phyloP scores from a whole-genome alignment of 352 stramenopile species.

The Pseudoperonospora humuli region DNA sequence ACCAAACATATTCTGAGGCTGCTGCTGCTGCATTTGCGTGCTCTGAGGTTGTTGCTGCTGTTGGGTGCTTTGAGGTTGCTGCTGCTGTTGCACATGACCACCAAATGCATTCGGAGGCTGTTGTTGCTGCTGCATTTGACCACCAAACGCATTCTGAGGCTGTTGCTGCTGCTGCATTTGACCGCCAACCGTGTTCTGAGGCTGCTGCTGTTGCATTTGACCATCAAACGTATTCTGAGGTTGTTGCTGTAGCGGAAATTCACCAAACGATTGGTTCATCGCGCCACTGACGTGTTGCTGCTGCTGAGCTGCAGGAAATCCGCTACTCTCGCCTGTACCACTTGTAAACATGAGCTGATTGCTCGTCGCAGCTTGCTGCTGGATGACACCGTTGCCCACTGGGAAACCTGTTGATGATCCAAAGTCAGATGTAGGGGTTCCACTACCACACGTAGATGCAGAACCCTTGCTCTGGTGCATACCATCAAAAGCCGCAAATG shows the following conservation, averaged over 20 bases:
- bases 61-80: no score
- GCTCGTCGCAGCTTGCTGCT: conserved; percentile 19
- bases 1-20: no score
- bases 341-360: conserved; percentile 51
- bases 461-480: conserved; percentile 21
- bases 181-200: conserved; percentile 9
- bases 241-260: conserved; percentile 25
- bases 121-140: no score
- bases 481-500: conserved; percentile 60
- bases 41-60: no score
- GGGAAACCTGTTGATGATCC: conserved; percentile 9
- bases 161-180: conserved; percentile 32
- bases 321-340: conserved; percentile 21
- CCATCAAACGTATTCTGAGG: conserved; percentile 1
- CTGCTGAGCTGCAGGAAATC: conserved; percentile 22
- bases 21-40: no score
- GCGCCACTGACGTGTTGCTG: conserved; percentile 6
- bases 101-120: no score
- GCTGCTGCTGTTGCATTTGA: neutral
- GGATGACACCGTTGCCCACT: conserved; percentile 4
- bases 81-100: no score
- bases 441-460: conserved; percentile 3
- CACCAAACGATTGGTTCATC: conserved; percentile 12
- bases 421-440: conserved; percentile 13
- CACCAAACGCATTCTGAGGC: conserved; percentile 15